These are phyloP conservation scores for Crucibulum laeve DNA, from an alignment of 768 basidiomycete species.

Conservation along the genomic window DNA sequence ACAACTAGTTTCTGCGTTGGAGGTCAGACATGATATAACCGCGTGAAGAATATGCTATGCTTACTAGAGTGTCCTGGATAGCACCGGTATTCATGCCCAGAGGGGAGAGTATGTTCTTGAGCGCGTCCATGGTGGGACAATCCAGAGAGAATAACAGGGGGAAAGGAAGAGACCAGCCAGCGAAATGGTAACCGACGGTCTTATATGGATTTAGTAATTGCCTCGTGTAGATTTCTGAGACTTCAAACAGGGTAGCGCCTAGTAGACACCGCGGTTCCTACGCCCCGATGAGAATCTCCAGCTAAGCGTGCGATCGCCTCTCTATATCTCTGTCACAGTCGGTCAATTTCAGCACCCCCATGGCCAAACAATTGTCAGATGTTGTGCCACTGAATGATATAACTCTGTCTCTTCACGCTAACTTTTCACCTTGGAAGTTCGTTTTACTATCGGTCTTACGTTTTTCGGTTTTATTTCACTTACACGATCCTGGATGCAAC, in stretches of 20 bases:
- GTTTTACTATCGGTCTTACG: too few relatives aligned
- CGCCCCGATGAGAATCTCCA: constrained; percentile 5
- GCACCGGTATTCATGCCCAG: constrained; percentile 63
- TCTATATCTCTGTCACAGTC: neutral
- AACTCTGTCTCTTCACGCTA: too few relatives aligned
- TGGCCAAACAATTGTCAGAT: too few relatives aligned
- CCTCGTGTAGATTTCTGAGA: constrained; percentile 42
- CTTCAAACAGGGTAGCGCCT: constrained; percentile 32
- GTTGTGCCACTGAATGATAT: too few relatives aligned
- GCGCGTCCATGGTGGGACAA: constrained; percentile 52
- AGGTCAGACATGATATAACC: neutral
- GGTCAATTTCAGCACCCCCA: too few relatives aligned
- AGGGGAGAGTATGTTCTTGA: constrained; percentile 72
- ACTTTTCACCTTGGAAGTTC: too few relatives aligned
- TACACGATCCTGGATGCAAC: too few relatives aligned
- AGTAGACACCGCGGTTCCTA: constrained; percentile 20
- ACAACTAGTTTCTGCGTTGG: constrained; percentile 75
- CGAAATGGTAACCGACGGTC: constrained; percentile 31
- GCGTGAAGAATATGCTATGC: constrained; percentile 11
- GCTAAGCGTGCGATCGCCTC: neutral
- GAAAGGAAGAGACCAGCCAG: constrained; percentile 26
- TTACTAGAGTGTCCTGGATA: constrained; percentile 75
- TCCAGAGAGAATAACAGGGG: constrained; percentile 19
- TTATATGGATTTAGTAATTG: constrained; percentile 37
- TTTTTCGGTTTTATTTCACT: neutral